Evolutionary conservation across 257 asterid genomes (phyloP).

Genomic region (Nicotiana tabacum): DNA sequence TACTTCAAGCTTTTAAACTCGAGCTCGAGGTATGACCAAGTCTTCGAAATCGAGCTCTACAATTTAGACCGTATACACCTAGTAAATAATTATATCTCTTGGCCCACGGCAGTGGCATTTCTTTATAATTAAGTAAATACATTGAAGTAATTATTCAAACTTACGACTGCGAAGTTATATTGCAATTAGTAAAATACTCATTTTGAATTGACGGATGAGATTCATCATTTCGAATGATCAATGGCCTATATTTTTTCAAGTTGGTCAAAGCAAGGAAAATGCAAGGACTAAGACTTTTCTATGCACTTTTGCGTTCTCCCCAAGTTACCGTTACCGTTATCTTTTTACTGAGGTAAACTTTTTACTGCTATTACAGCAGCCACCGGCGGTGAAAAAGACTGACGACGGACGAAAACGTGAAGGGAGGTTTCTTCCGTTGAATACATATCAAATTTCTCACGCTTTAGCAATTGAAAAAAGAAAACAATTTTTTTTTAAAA

Average conservation of each 20-base stretch:
- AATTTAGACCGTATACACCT: no score
- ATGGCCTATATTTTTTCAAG: not conserved
- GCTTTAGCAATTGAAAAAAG: not conserved
- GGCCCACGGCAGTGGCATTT: no score
- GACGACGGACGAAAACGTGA: constrained; percentile 11
- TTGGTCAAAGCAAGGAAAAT: not conserved
- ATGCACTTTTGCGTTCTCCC: not conserved
- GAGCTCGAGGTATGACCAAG: no score
- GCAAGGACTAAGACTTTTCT: not conserved
- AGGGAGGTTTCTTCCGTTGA: not conserved
- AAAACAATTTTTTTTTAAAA: not conserved
- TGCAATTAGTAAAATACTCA: not conserved
- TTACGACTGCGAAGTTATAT: no score
- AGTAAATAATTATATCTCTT: not conserved
- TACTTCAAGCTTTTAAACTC: no score
- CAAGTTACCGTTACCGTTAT: constrained; percentile 6
- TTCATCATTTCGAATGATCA: not conserved
- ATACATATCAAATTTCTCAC: not conserved
- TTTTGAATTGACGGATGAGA: not conserved
- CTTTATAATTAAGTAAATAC: no score
- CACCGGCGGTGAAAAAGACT: not conserved
- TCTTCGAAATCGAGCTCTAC: no score
- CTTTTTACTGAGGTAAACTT: not conserved
- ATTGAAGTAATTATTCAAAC: no score
- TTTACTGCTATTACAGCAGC: not conserved